Conservation (phyloP, 768 basidiomycete species). For the Pulveroboletus frians region DNA sequence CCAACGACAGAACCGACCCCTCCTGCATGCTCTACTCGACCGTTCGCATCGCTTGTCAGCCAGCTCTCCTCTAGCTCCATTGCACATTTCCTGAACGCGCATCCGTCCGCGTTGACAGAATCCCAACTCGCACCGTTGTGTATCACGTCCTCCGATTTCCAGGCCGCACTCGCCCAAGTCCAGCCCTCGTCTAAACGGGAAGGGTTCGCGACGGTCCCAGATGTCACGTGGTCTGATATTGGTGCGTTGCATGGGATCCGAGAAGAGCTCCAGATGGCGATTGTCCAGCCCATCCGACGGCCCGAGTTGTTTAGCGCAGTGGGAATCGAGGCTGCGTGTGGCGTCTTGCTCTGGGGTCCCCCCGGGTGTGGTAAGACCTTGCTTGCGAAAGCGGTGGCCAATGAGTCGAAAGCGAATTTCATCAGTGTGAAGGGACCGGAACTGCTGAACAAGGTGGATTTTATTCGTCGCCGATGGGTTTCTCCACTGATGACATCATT, state of each 20-base stretch:
- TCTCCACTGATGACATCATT: not conserved
- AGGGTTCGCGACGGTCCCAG: conserved; percentile 95
- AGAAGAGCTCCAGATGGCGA: conserved; percentile 94
- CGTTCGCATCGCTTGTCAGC: conserved; percentile 35
- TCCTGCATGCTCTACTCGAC: conserved; percentile 17
- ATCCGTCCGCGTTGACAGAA: conserved; percentile 74
- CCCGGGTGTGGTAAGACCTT: conserved; percentile 98
- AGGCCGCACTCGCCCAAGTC: conserved; percentile 73
- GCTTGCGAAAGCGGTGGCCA: conserved; percentile 97
- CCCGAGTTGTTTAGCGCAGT: conserved; percentile 86
- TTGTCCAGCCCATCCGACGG: conserved; percentile 88
- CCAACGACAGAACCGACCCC: conserved; percentile 16
- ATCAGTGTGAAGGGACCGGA: conserved; percentile 98
- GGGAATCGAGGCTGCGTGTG: conserved; percentile 88
- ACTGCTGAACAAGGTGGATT: conserved; percentile 84
- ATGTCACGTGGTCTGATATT: conserved; percentile 91
- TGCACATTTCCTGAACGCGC: conserved; percentile 81
- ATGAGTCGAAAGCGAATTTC: conserved; percentile 92
- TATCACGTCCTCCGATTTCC: conserved; percentile 80
- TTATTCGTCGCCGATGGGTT: not conserved
- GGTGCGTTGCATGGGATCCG: conserved; percentile 85
- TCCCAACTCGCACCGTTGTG: conserved; percentile 76
- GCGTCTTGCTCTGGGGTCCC: conserved; percentile 97
- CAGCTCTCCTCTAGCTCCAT: conserved; percentile 63
- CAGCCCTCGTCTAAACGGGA: conserved; percentile 97